phyloP scores from a whole-genome alignment of 768 basidiomycete species.

The Leccinum ochraceum region DNA sequence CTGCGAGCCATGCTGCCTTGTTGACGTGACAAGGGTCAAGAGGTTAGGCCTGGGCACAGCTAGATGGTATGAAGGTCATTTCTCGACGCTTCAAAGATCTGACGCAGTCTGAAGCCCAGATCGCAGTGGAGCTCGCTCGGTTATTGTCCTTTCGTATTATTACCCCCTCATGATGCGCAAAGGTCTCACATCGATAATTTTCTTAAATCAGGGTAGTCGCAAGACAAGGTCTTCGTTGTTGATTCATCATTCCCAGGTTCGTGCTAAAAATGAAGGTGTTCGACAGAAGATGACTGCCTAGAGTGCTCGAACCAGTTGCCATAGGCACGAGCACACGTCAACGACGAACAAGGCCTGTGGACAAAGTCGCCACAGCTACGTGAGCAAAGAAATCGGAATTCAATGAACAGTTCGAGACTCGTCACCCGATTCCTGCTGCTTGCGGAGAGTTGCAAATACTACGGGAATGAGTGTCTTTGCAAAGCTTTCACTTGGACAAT shows the following conservation, averaged over 20 bases:
- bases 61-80: conserved; percentile 31
- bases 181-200: conserved; percentile 53
- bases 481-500: background rate
- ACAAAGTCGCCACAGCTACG: too few species aligned
- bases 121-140: conserved; percentile 54
- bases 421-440: background rate
- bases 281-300: conserved; percentile 14
- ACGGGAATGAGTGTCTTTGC: too few species aligned
- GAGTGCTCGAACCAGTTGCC: background rate
- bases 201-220: conserved; percentile 53
- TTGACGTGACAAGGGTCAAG: conserved; percentile 41
- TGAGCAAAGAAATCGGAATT: background rate
- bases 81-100: background rate
- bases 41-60: conserved; percentile 32
- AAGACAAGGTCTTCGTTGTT: conserved; percentile 72
- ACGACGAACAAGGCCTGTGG: background rate
- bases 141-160: conserved; percentile 63
- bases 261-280: conserved; percentile 10
- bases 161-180: conserved; percentile 78
- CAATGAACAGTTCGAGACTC: background rate
- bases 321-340: background rate
- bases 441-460: background rate
- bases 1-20: conserved; percentile 36
- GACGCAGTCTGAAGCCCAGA: conserved; percentile 38
- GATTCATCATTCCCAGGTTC: conserved; percentile 86